These are phyloP conservation scores for Daldinia childiae DNA, from an alignment of 495 filamentous ascomycete species.

Conservation along the genomic window DNA sequence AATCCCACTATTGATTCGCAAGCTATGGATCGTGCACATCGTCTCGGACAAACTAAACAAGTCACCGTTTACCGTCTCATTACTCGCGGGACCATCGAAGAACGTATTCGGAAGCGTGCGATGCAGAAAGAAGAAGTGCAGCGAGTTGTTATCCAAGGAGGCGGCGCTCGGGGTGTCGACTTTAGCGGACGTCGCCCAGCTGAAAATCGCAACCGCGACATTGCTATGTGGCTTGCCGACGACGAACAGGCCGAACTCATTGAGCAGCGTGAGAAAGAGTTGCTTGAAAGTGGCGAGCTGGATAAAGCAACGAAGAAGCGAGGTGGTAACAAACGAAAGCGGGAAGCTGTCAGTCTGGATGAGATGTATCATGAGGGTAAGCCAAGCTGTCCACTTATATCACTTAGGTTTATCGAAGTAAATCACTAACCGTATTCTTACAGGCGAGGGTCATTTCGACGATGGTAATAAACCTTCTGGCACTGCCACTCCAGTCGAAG, in stretches of 20 bases:
- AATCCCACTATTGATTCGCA: constrained; percentile 99
- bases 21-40: constrained; percentile 98
- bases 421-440: constrained; percentile 33
- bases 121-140: constrained; percentile 99
- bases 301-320: constrained; percentile 77
- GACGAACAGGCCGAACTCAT: constrained; percentile 93
- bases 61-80: constrained; percentile 98
- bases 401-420: background rate
- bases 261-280: constrained; percentile 86
- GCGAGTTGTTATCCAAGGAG: constrained; percentile 95
- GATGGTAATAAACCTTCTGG: constrained; percentile 84
- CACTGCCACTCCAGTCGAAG: constrained; percentile 78
- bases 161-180: constrained; percentile 80
- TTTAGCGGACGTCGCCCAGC: constrained; percentile 86
- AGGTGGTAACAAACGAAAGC: constrained; percentile 57
- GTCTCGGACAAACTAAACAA: constrained; percentile 94
- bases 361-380: constrained; percentile 99
- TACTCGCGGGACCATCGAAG: constrained; percentile 96
- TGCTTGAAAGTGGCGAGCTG: constrained; percentile 68
- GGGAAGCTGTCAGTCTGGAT: constrained; percentile 75
- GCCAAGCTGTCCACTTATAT: constrained; percentile 40
- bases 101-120: constrained; percentile 96
- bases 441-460: constrained; percentile 94
- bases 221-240: constrained; percentile 95
- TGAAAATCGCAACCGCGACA: constrained; percentile 93